Evolutionary conservation across 2,329 filamentous ascomycete genomes (phyloP).

Genomic region (Sclerotinia trifoliorum): DNA sequence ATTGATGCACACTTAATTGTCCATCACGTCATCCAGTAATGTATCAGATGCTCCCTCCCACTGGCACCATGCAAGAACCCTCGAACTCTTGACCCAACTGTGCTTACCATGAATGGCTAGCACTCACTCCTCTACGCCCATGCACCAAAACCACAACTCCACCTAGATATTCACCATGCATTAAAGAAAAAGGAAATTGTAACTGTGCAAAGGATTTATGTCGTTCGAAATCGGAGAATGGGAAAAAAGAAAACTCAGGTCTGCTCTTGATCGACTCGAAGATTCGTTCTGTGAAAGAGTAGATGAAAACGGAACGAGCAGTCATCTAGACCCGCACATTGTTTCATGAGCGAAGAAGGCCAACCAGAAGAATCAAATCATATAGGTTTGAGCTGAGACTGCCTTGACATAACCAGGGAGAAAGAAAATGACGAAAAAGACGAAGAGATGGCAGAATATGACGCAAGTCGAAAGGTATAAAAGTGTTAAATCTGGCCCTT

Average conservation of each 20-base stretch:
- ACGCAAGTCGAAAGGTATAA: slow-evolving; percentile 23
- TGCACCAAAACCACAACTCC: slow-evolving; percentile 13
- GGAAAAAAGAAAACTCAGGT: slow-evolving; percentile 18
- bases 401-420: slow-evolving; percentile 10
- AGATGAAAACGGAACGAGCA: slow-evolving; percentile 5
- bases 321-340: slow-evolving; percentile 18
- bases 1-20: not conserved
- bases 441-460: slow-evolving; percentile 22
- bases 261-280: slow-evolving; percentile 12
- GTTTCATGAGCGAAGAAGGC: slow-evolving; percentile 10
- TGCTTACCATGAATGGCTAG: slow-evolving; percentile 18
- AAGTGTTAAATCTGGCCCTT: slow-evolving; percentile 80
- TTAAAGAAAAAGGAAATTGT: slow-evolving; percentile 4
- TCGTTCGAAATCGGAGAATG: slow-evolving; percentile 14
- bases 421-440: slow-evolving; percentile 24
- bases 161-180: slow-evolving; percentile 20
- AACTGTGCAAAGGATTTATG: not conserved
- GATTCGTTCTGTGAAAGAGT: slow-evolving; percentile 13
- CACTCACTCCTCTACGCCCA: slow-evolving; percentile 2
- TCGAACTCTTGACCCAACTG: slow-evolving; percentile 7
- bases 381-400: slow-evolving; percentile 4
- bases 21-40: not conserved
- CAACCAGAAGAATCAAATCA: slow-evolving; percentile 14
- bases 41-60: not conserved
- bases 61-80: slow-evolving; percentile 1